Evolutionary conservation across 2,329 filamentous ascomycete species (phyloP).

Genomic region (Talaromyces funiculosus): DNA sequence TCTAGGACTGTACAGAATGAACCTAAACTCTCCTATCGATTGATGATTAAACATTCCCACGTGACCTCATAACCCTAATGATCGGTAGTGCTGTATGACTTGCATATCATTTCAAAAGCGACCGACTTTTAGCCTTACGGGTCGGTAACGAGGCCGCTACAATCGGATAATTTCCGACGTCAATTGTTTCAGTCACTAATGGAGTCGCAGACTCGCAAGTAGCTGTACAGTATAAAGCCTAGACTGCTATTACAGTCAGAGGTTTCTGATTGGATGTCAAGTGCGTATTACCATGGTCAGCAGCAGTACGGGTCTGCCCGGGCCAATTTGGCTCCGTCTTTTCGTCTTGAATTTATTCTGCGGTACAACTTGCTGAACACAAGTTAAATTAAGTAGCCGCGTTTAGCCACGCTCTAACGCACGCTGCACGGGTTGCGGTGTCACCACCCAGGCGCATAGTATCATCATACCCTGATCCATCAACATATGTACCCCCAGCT

Average conservation of each 20-base stretch:
- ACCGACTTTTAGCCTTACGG: background rate
- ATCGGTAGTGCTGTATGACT: background rate
- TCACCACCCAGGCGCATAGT: background rate
- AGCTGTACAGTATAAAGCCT: too few species aligned
- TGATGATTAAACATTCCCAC: background rate
- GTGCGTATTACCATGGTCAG: background rate
- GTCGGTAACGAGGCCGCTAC: background rate
- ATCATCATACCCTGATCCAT: background rate
- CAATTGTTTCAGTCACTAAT: background rate
- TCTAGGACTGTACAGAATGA: slow-evolving; percentile 19
- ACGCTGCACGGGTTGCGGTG: background rate
- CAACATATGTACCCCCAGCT: background rate
- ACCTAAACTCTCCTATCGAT: slow-evolving; percentile 9
- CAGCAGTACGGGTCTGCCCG: background rate
- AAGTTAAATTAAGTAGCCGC: background rate
- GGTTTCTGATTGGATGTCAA: background rate
- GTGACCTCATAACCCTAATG: background rate
- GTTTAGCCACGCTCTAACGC: background rate
- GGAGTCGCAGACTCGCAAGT: background rate
- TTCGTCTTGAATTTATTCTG: background rate
- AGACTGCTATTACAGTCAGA: background rate
- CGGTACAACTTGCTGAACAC: background rate
- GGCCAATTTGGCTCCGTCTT: background rate
- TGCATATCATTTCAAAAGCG: background rate
- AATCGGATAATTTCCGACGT: background rate